Evolutionary conservation across 768 basidiomycete species (phyloP).

Genomic region (Lactarius pseudohatsudake): DNA sequence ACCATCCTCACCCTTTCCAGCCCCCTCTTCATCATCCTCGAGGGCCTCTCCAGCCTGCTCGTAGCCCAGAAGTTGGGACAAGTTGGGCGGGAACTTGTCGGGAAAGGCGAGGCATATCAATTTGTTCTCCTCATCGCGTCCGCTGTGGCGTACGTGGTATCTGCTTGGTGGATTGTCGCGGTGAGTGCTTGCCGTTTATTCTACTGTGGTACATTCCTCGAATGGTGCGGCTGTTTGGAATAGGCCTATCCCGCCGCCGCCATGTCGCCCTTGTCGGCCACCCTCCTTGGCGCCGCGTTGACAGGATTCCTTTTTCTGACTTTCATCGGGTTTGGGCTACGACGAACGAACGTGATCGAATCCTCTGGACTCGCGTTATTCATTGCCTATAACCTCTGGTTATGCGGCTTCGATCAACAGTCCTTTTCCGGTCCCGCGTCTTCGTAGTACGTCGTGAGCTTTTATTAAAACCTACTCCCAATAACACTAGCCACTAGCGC

Average conservation of each 20-base stretch:
- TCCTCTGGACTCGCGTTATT: constrained; percentile 85
- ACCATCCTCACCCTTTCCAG: constrained; percentile 66
- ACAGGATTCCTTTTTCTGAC: constrained; percentile 90
- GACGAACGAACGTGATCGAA: constrained; percentile 91
- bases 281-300: constrained; percentile 82
- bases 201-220: background rate
- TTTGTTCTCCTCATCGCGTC: constrained; percentile 74
- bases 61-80: constrained; percentile 82
- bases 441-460: constrained; percentile 61
- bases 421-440: constrained; percentile 72
- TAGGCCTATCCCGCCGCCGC: constrained; percentile 84
- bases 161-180: constrained; percentile 84
- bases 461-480: constrained; percentile 1
- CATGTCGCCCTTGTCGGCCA: constrained; percentile 82
- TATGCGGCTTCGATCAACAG: constrained; percentile 77
- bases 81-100: constrained; percentile 68
- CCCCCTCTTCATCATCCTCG: constrained; percentile 77
- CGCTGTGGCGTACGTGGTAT: constrained; percentile 75
- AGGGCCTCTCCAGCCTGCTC: constrained; percentile 80
- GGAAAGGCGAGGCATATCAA: constrained; percentile 73
- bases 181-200: constrained; percentile 44
- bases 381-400: constrained; percentile 88
- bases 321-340: constrained; percentile 84
- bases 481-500: constrained; percentile 44
- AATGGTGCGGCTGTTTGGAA: background rate